These are phyloP conservation scores for Candida alai DNA, from an alignment of 805 yeast species.

Conservation along the genomic window DNA sequence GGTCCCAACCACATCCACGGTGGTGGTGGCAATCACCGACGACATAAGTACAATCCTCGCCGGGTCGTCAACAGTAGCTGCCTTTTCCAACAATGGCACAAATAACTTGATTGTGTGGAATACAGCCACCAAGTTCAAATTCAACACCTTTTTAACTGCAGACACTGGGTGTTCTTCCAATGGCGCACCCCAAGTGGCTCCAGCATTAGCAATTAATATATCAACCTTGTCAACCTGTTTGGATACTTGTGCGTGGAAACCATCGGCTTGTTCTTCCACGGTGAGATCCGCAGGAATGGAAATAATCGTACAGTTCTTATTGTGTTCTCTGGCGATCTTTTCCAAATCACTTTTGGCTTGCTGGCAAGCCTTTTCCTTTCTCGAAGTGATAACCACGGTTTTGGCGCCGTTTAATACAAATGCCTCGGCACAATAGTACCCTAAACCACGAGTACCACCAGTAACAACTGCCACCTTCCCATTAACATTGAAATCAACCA, in stretches of 20 bases:
- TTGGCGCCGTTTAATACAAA: slow-evolving; percentile 59
- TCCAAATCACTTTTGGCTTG: slow-evolving; percentile 47
- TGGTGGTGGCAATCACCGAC: slow-evolving; percentile 54
- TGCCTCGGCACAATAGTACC: slow-evolving; percentile 64
- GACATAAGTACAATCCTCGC: slow-evolving; percentile 64
- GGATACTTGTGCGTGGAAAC: slow-evolving; percentile 39
- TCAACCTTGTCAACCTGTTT: slow-evolving; percentile 45
- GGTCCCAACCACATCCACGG: slow-evolving; percentile 45
- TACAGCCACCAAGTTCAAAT: slow-evolving; percentile 64
- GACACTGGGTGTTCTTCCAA: slow-evolving; percentile 55
- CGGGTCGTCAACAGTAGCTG: slow-evolving; percentile 55
- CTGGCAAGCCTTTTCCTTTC: slow-evolving; percentile 59
- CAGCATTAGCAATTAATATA: slow-evolving; percentile 72
- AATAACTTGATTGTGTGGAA: slow-evolving; percentile 63
- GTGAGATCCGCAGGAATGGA: slow-evolving; percentile 59
- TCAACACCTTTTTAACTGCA: slow-evolving; percentile 61
- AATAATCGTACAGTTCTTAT: slow-evolving; percentile 26
- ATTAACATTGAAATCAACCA: slow-evolving; percentile 46
- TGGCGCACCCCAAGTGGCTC: slow-evolving; percentile 75
- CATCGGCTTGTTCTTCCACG: slow-evolving; percentile 43
- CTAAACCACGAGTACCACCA: slow-evolving; percentile 76
- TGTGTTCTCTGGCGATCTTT: slow-evolving; percentile 30
- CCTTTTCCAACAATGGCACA: slow-evolving; percentile 50
- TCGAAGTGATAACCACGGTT: slow-evolving; percentile 58
- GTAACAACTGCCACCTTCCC: slow-evolving; percentile 67